Base-by-base conservation (phyloP, 148 eudicot genomes). In the Amaranthus palmeri region DNA sequence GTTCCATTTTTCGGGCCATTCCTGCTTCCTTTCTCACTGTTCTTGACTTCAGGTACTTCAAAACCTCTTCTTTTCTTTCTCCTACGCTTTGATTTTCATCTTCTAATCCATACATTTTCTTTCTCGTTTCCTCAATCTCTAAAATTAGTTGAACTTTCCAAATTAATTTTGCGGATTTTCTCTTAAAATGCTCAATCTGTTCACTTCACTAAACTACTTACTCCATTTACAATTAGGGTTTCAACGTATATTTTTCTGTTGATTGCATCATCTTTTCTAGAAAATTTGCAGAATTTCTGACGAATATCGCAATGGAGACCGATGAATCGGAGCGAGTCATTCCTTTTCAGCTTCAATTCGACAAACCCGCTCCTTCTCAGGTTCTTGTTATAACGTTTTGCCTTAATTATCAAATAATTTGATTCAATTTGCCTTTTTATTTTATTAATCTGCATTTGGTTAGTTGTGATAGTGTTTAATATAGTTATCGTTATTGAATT, bases 271-370 rank as follows among this genome's bases (percentile, higher is more conserved):
- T 59, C 4, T 58, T 49, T 25, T 25, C 36, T 15, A 43, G 53
- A 3, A 5, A 69, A 4, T 6, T 69, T 68, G 65, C 63, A 17
- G 43, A 41, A 10, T 36, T 77, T 63, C 3, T 4, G 13, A 10
- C 4, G 18, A 0, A 53, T 58, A 25, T 12, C 44, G 74, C 65
- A 36, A 92, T 92, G 97, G 96, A 92, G 67, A 76, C 82, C 46
- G 90, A 87, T 41, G 90, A 88, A 74, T 78, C 77, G 52, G 82
- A 74, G 43, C 84, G 88, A 48, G 84, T 78, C 13, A 46, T 88
- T 71, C 98, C 93, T n/a, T 95, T 95, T 86, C 98, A 91, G 87
- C 96, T 95, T 54, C 98, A 95, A 67, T 95, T 91, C 62, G 97
- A 95, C 81, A 91, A 91, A 66, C 96, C 98, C 6, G 79, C 92